Conservation (phyloP, 2,329 filamentous ascomycete species). For the Exutisphaerella laricina region DNA sequence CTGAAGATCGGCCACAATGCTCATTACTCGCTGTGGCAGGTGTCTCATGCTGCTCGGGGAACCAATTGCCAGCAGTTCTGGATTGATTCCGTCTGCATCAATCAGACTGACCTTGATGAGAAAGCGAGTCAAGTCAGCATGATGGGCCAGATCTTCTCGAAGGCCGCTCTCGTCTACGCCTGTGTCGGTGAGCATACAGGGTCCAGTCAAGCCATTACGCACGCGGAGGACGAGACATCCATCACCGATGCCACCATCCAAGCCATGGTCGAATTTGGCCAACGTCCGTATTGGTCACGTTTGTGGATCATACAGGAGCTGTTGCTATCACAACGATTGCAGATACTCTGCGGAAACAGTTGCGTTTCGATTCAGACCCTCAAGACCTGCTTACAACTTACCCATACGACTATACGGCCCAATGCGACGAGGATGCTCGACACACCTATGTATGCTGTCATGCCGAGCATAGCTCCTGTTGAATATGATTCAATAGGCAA, state of each 20-base stretch:
- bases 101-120: slow-evolving; percentile 10
- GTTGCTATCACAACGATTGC: background rate
- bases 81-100: slow-evolving; percentile 14
- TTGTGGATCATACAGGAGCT: slow-evolving; percentile 4
- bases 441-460: background rate
- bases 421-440: too few relatives aligned
- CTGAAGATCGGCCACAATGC: background rate
- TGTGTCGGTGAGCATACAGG: background rate
- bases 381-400: background rate
- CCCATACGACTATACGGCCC: too few relatives aligned
- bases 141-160: slow-evolving; percentile 12
- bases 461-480: background rate
- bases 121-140: slow-evolving; percentile 8
- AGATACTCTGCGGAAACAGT: background rate
- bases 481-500: background rate
- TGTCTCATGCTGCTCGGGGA: background rate
- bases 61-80: slow-evolving; percentile 2
- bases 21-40: background rate
- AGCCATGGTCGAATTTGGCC: background rate
- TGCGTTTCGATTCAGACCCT: background rate
- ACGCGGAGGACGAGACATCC: too few relatives aligned
- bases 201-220: background rate
- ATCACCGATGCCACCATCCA: background rate
- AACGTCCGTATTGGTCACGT: background rate
- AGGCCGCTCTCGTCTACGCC: slow-evolving; percentile 4